Percentiles rank a stretch among this genome's conserved stretches.
Conservation (phyloP, 2,329 filamentous ascomycete genomes). For the Elsinoe ampelina region DNA sequence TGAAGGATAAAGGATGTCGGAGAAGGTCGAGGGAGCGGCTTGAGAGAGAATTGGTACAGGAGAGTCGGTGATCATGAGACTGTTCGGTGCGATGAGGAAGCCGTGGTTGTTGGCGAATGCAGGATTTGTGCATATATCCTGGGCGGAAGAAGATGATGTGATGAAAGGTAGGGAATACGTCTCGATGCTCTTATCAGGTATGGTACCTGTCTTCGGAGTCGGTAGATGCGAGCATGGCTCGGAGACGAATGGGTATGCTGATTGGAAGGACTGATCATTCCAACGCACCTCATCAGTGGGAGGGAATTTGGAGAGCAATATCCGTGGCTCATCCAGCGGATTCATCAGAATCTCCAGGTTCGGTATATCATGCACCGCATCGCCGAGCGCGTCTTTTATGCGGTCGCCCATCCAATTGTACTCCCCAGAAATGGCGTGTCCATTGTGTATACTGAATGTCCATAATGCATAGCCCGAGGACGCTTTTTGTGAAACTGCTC, state of each 20-base stretch:
- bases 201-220: not conserved
- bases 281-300: not conserved
- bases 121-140: conserved; percentile 38
- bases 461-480: not conserved
- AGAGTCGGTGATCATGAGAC: conserved; percentile 33
- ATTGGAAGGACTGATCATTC: not conserved
- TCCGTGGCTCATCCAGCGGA: conserved; percentile 8
- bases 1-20: conserved; percentile 44
- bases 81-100: conserved; percentile 36
- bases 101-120: conserved; percentile 39
- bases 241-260: not conserved
- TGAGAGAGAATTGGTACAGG: conserved; percentile 41
- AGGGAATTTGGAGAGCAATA: not conserved
- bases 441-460: conserved; percentile 7
- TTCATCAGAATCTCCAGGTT: conserved; percentile 12
- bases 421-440: not conserved
- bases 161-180: conserved; percentile 6
- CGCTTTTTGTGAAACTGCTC: not conserved
- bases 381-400: not conserved
- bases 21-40: conserved; percentile 38
- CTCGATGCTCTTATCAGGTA: not conserved
- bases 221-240: conserved; percentile 4
- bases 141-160: not conserved
- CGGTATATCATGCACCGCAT: not conserved
- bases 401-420: conserved; percentile 12